These are phyloP conservation scores for Micractinium sp. DNA, from an alignment of 139 green algal species.

Conservation along the genomic window DNA sequence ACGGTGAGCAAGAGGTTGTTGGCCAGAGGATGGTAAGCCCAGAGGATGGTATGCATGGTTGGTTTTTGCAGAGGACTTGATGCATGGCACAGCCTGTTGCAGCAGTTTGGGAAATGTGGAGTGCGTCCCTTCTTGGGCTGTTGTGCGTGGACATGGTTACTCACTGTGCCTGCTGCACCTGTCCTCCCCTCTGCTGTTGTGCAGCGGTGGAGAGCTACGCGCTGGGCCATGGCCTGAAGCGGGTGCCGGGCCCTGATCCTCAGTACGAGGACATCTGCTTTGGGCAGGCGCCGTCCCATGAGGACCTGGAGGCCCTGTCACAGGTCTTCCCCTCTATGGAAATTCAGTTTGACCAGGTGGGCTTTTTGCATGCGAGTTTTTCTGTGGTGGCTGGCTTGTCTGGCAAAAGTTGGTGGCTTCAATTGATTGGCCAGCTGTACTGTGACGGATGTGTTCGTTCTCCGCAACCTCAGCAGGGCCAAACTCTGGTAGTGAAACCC, in stretches of 20 bases:
- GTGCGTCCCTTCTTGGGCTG: too few species aligned
- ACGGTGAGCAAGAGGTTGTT: conserved; percentile 30
- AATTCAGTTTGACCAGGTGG: conserved; percentile 64
- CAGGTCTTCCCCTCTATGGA: conserved; percentile 73
- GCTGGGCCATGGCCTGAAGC: conserved; percentile 8
- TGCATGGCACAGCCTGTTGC: not conserved
- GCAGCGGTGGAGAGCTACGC: conserved; percentile 32
- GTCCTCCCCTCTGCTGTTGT: not conserved
- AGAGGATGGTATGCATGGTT: not conserved
- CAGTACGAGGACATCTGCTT: conserved; percentile 94
- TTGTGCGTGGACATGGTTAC: not conserved
- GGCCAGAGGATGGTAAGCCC: not conserved
- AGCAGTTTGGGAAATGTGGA: too few species aligned
- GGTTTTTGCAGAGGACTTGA: not conserved
- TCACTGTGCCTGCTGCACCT: not conserved
- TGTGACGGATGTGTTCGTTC: too few species aligned
- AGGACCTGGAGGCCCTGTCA: conserved; percentile 51
- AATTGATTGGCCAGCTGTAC: too few species aligned
- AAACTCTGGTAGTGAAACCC: too few species aligned
- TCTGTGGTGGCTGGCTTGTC: too few species aligned
- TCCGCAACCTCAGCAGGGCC: too few species aligned
- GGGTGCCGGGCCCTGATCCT: conserved; percentile 49
- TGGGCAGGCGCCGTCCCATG: conserved; percentile 50
- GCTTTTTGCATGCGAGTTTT: too few species aligned
- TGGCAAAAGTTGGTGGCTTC: too few species aligned